Evolutionary conservation across 306 rosid species (phyloP).

Genomic region (Cyclanthera cordifolia): DNA sequence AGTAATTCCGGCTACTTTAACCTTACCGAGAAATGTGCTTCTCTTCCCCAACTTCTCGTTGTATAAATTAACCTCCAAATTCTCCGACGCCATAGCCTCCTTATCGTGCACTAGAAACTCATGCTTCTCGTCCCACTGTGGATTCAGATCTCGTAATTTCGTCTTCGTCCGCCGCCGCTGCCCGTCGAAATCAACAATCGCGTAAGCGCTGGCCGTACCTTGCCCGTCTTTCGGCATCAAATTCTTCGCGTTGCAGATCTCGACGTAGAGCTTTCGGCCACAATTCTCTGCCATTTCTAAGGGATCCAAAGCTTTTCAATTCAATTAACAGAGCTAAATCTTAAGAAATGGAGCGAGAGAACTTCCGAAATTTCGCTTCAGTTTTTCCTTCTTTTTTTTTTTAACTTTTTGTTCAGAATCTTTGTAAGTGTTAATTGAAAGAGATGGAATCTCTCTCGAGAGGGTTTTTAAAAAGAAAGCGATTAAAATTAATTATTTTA

Average conservation of each 20-base stretch:
- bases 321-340: background rate
- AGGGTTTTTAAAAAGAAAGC: conserved; percentile 3
- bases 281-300: conserved; percentile 40
- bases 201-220: conserved; percentile 92
- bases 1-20: conserved; percentile 47
- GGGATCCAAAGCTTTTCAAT: background rate
- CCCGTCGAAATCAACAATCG: conserved; percentile 74
- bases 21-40: conserved; percentile 73
- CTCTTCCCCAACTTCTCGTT: conserved; percentile 60
- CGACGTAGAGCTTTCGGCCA: conserved; percentile 52
- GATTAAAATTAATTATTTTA: background rate
- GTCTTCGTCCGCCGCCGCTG: conserved; percentile 74
- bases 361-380: background rate
- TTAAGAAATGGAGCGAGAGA: background rate
- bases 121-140: conserved; percentile 77
- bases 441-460: background rate
- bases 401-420: background rate
- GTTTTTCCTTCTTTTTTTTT: background rate
- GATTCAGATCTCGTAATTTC: conserved; percentile 63
- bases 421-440: background rate
- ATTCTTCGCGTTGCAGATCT: conserved; percentile 69
- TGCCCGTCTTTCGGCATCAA: conserved; percentile 94
- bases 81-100: conserved; percentile 41
- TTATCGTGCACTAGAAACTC: conserved; percentile 53
- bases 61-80: conserved; percentile 58